Evolutionary conservation across 2,329 filamentous ascomycete genomes (phyloP), one percentile per base, ranked within the genome.

Genomic region (Pestalotiopsis fici): DNA sequence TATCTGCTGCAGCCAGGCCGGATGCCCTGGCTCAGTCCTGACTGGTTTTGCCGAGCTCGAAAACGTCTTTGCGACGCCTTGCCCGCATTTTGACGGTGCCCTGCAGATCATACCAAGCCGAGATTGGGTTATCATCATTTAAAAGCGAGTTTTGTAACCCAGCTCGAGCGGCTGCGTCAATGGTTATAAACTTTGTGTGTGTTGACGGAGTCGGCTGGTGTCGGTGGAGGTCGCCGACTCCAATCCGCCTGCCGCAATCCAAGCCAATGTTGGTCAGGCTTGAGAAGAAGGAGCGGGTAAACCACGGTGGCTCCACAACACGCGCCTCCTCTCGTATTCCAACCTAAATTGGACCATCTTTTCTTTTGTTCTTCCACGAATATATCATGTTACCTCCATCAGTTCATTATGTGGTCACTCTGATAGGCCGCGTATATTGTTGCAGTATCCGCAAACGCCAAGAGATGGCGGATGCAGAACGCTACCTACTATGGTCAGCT

Each of bases 1-100:
- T 39, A 76, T 37, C 13, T 37, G 25, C 27, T 61, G 55, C 9
- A 66, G 35, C 64, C 64, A 66, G 23, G 28, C 64, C 6, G 64
- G 54, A 7, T 25, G 25, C 4, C 35, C 31, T 47, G 54, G 43
- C 9, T 23, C 4, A 23, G n/a, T 63, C 15, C 12, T 7, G 23
- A 15, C 23, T 27, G 21, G 23, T 12, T 60, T 25, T 11, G 57
- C 27, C 11, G 28, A 60, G 25, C 12, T 60, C 31, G 57, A 60
- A 18, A 60, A 37, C 11, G 25, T 39, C 28, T 21, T 60, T 15
- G 23, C 13, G 13, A 57, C 11, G 43, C 18, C 43, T 21, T 21
- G 18, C 18, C 9, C 7, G 18, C 15, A 50, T 50, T 50, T 50
- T 18, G 43, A 9, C 18, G 43, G 43, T 50, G 43, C 15, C n/a